Evolutionary conservation across 2,329 filamentous ascomycete genomes (phyloP), one percentile per base, ranked within the genome.

Genomic region (Fusarium odoratissimum): DNA sequence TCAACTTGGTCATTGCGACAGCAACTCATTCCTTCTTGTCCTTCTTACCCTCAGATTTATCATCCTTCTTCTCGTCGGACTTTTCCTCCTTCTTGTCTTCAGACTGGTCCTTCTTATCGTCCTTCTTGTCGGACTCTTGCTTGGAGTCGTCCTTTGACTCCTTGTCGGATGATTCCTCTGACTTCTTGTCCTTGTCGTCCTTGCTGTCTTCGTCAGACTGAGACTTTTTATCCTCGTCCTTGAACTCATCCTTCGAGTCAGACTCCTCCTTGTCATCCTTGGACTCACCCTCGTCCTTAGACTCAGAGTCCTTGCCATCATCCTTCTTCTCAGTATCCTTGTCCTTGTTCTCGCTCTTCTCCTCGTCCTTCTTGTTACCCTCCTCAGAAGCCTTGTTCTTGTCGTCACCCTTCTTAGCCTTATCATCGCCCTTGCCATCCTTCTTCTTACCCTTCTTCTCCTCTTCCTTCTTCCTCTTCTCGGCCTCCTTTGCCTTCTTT

Each of bases 401-500:
- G 35, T 74, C 69, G 6, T 75, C 78, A 21, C 79, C 14, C 64
- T 67, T 79, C 70, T 38, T 72, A 28, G 45, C 71, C 10, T 74
- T 61, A 3, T 54, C 45, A 48, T 76, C 75, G 16, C 59, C 69
- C 63, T 80, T 80, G 30, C 62, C 56, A 8, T 71, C 67, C 59
- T 77, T 69, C 57, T 79, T 76, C 60, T 76, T 75, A 21, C 77
- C 78, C 56, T 82, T 75, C 65, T 80, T 76, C 67, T 82, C 77
- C 60, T 80, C 75, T 38, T 81, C 64, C 65, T 72, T 56, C 59
- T 77, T 74, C 51, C 64, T 72, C 54, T 83, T 78, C 42, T 82
- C 77, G 17, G 78, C 75, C 46, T 84, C 80, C 68, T 82, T 78
- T 38, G 82, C 78, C 63, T 80, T 72, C 55, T 78, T 79, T 62